Evolutionary conservation across 169 alveolate genomes (phyloP).

Genomic region (Cryptosporidium bovis): DNA sequence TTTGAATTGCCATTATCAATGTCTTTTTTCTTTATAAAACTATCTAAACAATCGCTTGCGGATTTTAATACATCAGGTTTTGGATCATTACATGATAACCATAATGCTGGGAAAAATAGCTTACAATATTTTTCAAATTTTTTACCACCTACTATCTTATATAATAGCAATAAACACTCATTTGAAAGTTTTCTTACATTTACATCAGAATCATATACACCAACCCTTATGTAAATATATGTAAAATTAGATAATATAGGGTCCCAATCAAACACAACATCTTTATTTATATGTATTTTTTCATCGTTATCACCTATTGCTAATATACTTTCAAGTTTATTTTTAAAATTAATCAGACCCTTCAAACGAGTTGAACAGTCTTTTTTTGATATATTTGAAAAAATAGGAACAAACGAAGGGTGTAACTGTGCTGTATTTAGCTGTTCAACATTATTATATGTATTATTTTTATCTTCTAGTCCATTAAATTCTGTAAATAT

Average conservation of each 20-base stretch:
- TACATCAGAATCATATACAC: constrained; percentile 59
- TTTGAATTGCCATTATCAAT: too few species aligned
- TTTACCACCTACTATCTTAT: constrained; percentile 55
- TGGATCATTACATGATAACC: constrained; percentile 65
- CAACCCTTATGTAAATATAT: constrained; percentile 48
- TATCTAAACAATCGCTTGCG: constrained; percentile 19
- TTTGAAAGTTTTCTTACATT: constrained; percentile 46
- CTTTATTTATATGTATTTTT: neutral
- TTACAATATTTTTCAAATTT: constrained; percentile 17
- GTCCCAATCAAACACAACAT: constrained; percentile 15
- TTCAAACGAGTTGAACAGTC: constrained; percentile 35
- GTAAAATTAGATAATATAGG: constrained; percentile 45
- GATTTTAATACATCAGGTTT: constrained; percentile 52
- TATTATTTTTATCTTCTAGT: neutral
- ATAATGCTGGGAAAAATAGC: constrained; percentile 56
- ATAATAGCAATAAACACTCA: constrained; percentile 43
- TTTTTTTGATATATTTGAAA: constrained; percentile 53
- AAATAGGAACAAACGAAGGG: constrained; percentile 45
- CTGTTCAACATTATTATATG: neutral
- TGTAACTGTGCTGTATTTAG: constrained; percentile 5
- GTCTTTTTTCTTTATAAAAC: neutral
- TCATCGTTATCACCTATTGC: too few species aligned
- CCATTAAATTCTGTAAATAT: constrained; percentile 31
- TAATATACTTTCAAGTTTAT: neutral
- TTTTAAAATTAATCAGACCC: constrained; percentile 12